Evolutionary conservation across 768 basidiomycete species (phyloP).

Genomic region (Termitomyces sp.): DNA sequence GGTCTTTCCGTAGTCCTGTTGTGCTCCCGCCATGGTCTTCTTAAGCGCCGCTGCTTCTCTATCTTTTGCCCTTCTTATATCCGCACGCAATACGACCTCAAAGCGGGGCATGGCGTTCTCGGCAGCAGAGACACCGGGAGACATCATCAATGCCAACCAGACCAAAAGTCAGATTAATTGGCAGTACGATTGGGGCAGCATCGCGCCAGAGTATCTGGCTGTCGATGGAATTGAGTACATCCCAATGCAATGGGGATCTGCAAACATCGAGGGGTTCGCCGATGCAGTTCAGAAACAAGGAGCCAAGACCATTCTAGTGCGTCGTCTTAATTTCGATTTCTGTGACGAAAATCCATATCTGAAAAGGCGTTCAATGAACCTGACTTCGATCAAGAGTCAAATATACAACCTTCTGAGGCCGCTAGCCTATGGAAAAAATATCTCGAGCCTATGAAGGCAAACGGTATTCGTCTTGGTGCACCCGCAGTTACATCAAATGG

Average conservation of each 20-base stretch:
- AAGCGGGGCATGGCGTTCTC: constrained; percentile 45
- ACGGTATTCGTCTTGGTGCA: constrained; percentile 48
- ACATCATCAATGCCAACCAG: constrained; percentile 41
- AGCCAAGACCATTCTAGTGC: constrained; percentile 44
- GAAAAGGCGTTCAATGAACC: constrained; percentile 41
- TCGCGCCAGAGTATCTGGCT: constrained; percentile 37
- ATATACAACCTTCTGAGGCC: constrained; percentile 38
- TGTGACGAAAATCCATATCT: constrained; percentile 31
- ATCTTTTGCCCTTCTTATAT: constrained; percentile 25
- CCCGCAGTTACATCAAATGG: constrained; percentile 56
- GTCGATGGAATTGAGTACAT: constrained; percentile 40
- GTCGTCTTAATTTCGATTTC: constrained; percentile 7
- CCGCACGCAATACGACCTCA: constrained; percentile 28
- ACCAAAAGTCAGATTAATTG: constrained; percentile 38
- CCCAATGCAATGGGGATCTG: constrained; percentile 51
- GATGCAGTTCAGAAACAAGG: constrained; percentile 38
- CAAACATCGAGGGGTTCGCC: constrained; percentile 31
- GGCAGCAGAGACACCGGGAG: constrained; percentile 32
- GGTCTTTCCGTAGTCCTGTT: constrained; percentile 1
- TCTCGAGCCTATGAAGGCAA: constrained; percentile 48
- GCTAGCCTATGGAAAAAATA: constrained; percentile 55
- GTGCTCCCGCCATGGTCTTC: constrained; percentile 22
- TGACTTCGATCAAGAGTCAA: constrained; percentile 46
- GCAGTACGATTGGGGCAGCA: constrained; percentile 52
- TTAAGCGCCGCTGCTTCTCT: constrained; percentile 17